phyloP scores from a whole-genome alignment of 371 early-diverging fungal species.

The Mucor velutinosus region DNA sequence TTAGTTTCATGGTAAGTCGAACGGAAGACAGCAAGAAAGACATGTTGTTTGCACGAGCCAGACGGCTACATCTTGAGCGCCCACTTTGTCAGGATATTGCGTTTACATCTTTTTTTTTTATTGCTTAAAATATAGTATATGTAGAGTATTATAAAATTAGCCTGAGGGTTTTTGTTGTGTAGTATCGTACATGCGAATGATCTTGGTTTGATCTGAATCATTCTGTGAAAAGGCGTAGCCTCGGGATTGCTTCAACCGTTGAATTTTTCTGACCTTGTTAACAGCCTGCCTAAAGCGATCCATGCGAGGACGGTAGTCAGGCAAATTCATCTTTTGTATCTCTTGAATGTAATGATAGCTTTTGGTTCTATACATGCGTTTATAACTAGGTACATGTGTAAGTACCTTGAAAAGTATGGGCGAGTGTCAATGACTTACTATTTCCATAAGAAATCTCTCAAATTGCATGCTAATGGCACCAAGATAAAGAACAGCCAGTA shows the following conservation, averaged over 20 bases:
- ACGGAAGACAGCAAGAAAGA: no score
- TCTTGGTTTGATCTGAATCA: conserved; percentile 90
- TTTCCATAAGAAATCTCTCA: conserved; percentile 88
- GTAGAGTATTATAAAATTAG: conserved; percentile 25
- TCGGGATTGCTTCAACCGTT: conserved; percentile 88
- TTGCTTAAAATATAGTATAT: no score
- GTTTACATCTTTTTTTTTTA: no score
- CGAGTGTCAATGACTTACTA: conserved; percentile 55
- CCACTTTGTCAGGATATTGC: no score
- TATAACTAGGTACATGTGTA: conserved; percentile 14
- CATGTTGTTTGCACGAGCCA: no score
- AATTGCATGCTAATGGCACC: conserved; percentile 72
- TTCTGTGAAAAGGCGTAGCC: conserved; percentile 98
- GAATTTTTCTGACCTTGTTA: conserved; percentile 92
- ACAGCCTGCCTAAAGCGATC: conserved; percentile 96
- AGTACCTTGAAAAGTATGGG: background rate
- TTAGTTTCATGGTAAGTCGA: no score
- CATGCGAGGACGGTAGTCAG: conserved; percentile 95
- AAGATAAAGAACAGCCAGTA: conserved; percentile 85
- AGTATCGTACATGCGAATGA: conserved; percentile 96
- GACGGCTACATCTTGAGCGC: no score
- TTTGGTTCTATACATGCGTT: conserved; percentile 41
- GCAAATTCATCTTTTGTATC: conserved; percentile 96
- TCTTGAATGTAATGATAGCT: conserved; percentile 96
- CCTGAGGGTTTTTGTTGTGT: conserved; percentile 87